Evolutionary conservation across 805 yeast genomes (phyloP), one percentile per base, ranked within the genome.

Genomic region (Saccharomycopsis babjevae): DNA sequence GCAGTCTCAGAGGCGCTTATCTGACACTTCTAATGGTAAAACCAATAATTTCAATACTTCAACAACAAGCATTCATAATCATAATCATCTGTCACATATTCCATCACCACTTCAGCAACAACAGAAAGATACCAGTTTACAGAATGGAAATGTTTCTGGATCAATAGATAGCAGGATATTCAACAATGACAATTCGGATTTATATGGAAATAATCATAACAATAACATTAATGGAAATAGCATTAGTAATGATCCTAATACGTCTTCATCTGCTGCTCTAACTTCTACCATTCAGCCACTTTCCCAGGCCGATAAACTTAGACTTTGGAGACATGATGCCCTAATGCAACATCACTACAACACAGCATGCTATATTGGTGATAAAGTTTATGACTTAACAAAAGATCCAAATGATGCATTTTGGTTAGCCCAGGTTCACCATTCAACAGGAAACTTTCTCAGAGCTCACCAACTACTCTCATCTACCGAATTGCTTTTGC

Each of bases 311-410:
- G 97, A 93, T 65, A 84, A 85, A 66, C 78, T 94, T 40, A 74
- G 98, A 55, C 76, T 89, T 34, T 94, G 98, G 99, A 76, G 98
- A 56, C 96, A 91, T 65, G 97, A 91, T 69, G 96, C 99, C 0
- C 72, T 88, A 61, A 84, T 88, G 86, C 96, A 92, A 67, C 97
- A 92, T 70, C 96, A 91, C 64, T 89, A 89, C 71, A 79, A 79
- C 54, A 89, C 97, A 0, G 97, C 98, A 0, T 93, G 87, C 67
- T 90, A 84, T 70, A 81, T 94, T 32, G 98, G 97, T 16, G 97
- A 94, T 73, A 93, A 92, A 68, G 89, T 94, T 7, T 78, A 89
- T 50, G 82, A 91, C 0, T 74, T 94, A 63, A 91, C 97, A 0
- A 79, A 80, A 62, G 97, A 92, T 69, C 88, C 97, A 15, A 89